Conservation (phyloP, 805 yeast genomes). For the Tetrapisispora iriomotensis region DNA sequence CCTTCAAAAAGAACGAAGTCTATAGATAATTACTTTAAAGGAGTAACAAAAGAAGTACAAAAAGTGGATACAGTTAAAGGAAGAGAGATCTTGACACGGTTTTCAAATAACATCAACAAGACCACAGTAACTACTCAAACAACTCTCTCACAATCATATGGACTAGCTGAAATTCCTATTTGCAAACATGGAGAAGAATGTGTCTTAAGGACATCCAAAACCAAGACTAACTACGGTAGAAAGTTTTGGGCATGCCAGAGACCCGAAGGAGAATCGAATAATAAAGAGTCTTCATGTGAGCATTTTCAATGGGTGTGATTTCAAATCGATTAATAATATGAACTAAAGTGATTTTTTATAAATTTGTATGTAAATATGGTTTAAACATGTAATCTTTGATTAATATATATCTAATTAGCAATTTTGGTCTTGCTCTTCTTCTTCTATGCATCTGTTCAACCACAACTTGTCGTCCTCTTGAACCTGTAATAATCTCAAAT, state of each 20-base stretch:
- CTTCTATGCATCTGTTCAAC: constrained; percentile 17
- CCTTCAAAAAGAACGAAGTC: constrained; percentile 13
- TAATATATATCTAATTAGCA: background rate
- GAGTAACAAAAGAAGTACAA: background rate
- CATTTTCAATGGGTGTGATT: constrained; percentile 42
- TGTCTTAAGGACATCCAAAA: constrained; percentile 37
- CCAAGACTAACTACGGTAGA: constrained; percentile 36
- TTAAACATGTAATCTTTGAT: too few species aligned
- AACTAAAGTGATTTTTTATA: background rate
- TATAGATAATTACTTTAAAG: constrained; percentile 6
- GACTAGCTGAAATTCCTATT: constrained; percentile 27
- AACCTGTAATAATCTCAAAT: constrained; percentile 19
- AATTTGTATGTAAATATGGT: background rate
- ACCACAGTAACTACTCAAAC: background rate
- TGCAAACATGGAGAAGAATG: constrained; percentile 43
- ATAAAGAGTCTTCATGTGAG: constrained; percentile 36
- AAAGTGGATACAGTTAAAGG: background rate
- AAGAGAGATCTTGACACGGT: background rate
- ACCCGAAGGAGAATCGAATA: constrained; percentile 25
- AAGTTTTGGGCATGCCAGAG: constrained; percentile 47
- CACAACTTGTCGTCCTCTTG: constrained; percentile 22
- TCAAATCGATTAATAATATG: background rate
- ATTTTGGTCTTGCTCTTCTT: constrained; percentile 9
- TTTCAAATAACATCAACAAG: background rate
- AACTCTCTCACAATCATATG: background rate